Percentiles rank a stretch among this genome's conserved stretches.
These are phyloP conservation scores for Daedalea quercina DNA, from an alignment of 768 basidiomycete species.

Conservation along the genomic window DNA sequence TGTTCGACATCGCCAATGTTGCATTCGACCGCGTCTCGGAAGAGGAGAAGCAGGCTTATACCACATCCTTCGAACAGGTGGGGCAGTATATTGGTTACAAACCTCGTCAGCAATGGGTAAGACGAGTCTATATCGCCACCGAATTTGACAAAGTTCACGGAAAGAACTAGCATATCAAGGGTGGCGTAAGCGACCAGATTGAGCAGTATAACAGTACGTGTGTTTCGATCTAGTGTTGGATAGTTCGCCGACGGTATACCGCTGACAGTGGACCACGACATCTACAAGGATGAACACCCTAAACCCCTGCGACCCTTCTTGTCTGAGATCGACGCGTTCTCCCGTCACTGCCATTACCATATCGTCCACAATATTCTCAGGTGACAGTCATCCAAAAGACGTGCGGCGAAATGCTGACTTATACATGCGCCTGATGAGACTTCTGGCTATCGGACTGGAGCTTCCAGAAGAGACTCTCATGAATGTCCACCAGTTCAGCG, in stretches of 20 bases:
- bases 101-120: constrained; percentile 44
- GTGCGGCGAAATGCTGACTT: not conserved
- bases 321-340: constrained; percentile 44
- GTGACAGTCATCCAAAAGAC: constrained; percentile 16
- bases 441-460: constrained; percentile 27
- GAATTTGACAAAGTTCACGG: not conserved
- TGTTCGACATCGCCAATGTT: constrained; percentile 30
- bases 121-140: not conserved
- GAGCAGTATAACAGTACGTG: constrained; percentile 56
- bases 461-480: constrained; percentile 28
- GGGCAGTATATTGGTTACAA: constrained; percentile 54
- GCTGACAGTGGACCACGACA: constrained; percentile 41
- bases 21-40: constrained; percentile 26
- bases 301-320: constrained; percentile 42
- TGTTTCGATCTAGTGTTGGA: not conserved
- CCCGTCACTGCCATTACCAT: constrained; percentile 40
- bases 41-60: constrained; percentile 27
- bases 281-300: constrained; percentile 44
- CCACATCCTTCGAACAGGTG: constrained; percentile 27
- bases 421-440: constrained; percentile 9
- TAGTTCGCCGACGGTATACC: not conserved
- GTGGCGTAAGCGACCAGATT: constrained; percentile 58
- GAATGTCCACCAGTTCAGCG: constrained; percentile 21
- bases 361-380: constrained; percentile 43
- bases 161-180: constrained; percentile 45